A percentile compares a stretch with the other conserved stretches of the same genome.
Evolutionary conservation across 768 basidiomycete species (phyloP).

Genomic region (Amanita rubescens): DNA sequence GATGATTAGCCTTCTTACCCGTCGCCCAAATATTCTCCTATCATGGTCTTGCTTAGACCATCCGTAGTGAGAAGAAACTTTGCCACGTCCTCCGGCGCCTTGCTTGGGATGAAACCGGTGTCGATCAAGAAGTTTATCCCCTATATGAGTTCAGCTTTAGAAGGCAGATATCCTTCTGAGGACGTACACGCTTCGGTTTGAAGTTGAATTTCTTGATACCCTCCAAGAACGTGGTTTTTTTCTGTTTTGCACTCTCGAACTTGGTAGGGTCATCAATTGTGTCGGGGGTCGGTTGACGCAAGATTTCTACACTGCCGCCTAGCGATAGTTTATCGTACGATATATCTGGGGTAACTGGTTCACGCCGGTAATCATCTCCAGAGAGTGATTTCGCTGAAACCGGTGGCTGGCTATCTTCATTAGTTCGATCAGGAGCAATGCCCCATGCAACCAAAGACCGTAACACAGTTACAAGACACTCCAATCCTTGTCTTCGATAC

Average conservation of each 20-base stretch:
- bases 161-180: background rate
- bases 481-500: conserved; percentile 86
- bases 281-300: conserved; percentile 71
- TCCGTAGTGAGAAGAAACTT: conserved; percentile 81
- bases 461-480: conserved; percentile 84
- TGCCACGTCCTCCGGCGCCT: conserved; percentile 71
- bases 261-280: conserved; percentile 81
- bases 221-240: conserved; percentile 90
- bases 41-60: conserved; percentile 90
- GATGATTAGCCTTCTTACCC: conserved; percentile 50
- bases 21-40: conserved; percentile 97
- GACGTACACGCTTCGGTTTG: conserved; percentile 88
- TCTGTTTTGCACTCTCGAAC: conserved; percentile 94
- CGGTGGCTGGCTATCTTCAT: conserved; percentile 32
- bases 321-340: conserved; percentile 49
- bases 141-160: conserved; percentile 28
- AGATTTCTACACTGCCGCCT: conserved; percentile 42
- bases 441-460: conserved; percentile 92
- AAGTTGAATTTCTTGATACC: conserved; percentile 98
- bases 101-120: conserved; percentile 75
- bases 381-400: conserved; percentile 36
- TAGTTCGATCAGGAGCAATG: conserved; percentile 41
- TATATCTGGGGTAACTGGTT: conserved; percentile 47
- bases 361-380: conserved; percentile 47
- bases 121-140: conserved; percentile 87